A percentile compares a stretch with the other conserved stretches of the same genome.
Conservation (phyloP, 164 flowering plant genomes). For the Warburgia ugandensis region DNA sequence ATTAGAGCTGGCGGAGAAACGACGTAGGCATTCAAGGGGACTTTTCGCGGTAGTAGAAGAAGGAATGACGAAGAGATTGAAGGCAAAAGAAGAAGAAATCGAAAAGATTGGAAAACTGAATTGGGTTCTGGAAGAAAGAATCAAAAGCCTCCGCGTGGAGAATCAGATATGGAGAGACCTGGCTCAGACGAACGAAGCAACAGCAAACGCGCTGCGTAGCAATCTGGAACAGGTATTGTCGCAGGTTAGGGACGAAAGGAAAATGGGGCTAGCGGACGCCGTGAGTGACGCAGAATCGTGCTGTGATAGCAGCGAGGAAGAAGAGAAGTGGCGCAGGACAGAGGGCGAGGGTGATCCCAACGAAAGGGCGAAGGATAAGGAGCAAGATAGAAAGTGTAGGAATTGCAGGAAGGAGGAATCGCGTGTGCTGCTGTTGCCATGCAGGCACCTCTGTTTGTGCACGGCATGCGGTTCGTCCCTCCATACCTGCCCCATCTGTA, state of each 20-base stretch:
- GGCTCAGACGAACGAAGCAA: constrained; percentile 70
- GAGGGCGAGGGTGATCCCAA: neutral
- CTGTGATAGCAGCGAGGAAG: constrained; percentile 14
- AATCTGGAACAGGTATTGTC: constrained; percentile 58
- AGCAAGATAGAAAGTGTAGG: constrained; percentile 1
- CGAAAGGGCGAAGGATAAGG: neutral
- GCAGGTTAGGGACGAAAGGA: constrained; percentile 23
- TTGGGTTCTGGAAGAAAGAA: constrained; percentile 48
- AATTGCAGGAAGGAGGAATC: constrained; percentile 34
- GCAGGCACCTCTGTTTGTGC: constrained; percentile 64
- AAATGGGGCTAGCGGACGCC: constrained; percentile 17
- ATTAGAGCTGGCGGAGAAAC: constrained; percentile 40
- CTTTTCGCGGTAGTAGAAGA: constrained; percentile 38
- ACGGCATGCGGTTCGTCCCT: constrained; percentile 35
- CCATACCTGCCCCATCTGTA: constrained; percentile 58
- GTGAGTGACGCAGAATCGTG: constrained; percentile 23
- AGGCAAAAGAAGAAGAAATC: constrained; percentile 59
- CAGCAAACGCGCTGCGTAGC: constrained; percentile 49
- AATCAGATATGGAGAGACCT: constrained; percentile 72
- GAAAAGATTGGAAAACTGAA: constrained; percentile 51
- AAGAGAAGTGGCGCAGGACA: constrained; percentile 2
- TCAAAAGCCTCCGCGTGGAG: constrained; percentile 45
- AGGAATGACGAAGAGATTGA: constrained; percentile 34
- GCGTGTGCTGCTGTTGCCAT: constrained; percentile 52
- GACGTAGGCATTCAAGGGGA: constrained; percentile 34